Evolutionary conservation across 768 basidiomycete genomes (phyloP).

Genomic region (Naganishia friedmannii): DNA sequence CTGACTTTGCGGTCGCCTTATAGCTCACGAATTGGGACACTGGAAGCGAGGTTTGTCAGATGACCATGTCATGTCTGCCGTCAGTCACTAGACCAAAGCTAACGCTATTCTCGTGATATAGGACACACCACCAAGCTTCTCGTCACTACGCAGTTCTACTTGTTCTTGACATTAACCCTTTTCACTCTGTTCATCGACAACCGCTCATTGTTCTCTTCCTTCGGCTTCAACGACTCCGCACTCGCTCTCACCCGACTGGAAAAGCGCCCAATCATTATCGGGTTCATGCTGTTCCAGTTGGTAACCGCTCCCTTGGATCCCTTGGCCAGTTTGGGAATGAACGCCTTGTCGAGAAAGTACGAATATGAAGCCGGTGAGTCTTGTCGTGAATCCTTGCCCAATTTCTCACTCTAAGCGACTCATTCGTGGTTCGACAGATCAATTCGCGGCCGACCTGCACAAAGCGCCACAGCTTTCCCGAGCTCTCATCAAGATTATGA

Average conservation of each 20-base stretch:
- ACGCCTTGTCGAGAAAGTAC: slow-evolving; percentile 76
- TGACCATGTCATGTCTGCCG: background rate
- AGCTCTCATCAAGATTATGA: slow-evolving; percentile 79
- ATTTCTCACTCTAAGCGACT: background rate
- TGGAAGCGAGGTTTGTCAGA: slow-evolving; percentile 67
- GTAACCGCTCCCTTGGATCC: slow-evolving; percentile 52
- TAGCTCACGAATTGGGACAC: slow-evolving; percentile 93
- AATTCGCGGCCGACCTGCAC: slow-evolving; percentile 80
- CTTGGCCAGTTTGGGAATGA: slow-evolving; percentile 58
- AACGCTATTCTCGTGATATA: slow-evolving; percentile 5
- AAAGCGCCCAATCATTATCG: slow-evolving; percentile 51
- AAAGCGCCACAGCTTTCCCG: slow-evolving; percentile 41
- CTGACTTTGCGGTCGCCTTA: slow-evolving; percentile 11
- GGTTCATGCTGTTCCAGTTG: slow-evolving; percentile 52
- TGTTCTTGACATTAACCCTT: slow-evolving; percentile 65
- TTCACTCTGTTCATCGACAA: slow-evolving; percentile 54
- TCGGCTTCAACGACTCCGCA: slow-evolving; percentile 47
- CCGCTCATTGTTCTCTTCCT: slow-evolving; percentile 47
- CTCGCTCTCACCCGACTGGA: slow-evolving; percentile 22
- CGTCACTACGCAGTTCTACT: slow-evolving; percentile 77
- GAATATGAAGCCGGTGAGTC: slow-evolving; percentile 92
- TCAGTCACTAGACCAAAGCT: background rate
- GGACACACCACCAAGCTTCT: slow-evolving; percentile 86
- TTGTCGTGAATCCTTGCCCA: slow-evolving; percentile 40
- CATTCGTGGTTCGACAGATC: slow-evolving; percentile 57